Evolutionary conservation across 2,329 filamentous ascomycete genomes (phyloP).

Genomic region (Diaporthe nobilis): DNA sequence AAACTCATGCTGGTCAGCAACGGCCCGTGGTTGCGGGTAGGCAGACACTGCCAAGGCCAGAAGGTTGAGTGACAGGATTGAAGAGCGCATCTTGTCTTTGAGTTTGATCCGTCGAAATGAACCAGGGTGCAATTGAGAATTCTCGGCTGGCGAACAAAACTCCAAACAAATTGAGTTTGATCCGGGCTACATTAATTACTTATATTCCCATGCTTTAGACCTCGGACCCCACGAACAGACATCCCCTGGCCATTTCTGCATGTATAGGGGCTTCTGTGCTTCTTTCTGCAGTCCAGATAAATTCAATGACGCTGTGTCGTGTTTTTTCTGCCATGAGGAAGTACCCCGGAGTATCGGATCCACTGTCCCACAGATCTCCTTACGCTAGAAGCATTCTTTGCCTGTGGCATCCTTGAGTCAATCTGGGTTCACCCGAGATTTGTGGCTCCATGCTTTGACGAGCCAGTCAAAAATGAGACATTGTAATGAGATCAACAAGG

Average conservation of each 20-base stretch:
- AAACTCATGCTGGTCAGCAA: background rate
- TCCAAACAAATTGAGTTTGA: background rate
- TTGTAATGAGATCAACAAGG: constrained; percentile 20
- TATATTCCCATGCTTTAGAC: background rate
- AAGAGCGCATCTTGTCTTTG: constrained; percentile 13
- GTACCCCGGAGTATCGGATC: background rate
- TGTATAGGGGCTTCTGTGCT: background rate
- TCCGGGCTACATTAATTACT: background rate
- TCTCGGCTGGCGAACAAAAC: background rate
- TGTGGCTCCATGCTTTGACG: background rate
- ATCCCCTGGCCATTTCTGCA: background rate
- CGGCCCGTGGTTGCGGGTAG: background rate
- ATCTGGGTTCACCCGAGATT: constrained; percentile 24
- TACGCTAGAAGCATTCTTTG: constrained; percentile 13
- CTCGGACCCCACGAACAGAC: background rate
- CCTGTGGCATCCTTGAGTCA: constrained; percentile 10
- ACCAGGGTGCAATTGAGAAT: background rate
- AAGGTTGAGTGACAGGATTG: constrained; percentile 1
- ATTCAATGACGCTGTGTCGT: background rate
- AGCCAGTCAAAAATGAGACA: background rate
- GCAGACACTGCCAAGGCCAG: constrained; percentile 17
- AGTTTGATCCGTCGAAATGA: background rate
- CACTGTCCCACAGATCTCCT: constrained; percentile 19
- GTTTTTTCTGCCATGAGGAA: background rate
- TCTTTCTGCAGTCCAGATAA: background rate